Base-by-base conservation (phyloP, 176 grass and related monocot species). In the Ananas comosus region DNA sequence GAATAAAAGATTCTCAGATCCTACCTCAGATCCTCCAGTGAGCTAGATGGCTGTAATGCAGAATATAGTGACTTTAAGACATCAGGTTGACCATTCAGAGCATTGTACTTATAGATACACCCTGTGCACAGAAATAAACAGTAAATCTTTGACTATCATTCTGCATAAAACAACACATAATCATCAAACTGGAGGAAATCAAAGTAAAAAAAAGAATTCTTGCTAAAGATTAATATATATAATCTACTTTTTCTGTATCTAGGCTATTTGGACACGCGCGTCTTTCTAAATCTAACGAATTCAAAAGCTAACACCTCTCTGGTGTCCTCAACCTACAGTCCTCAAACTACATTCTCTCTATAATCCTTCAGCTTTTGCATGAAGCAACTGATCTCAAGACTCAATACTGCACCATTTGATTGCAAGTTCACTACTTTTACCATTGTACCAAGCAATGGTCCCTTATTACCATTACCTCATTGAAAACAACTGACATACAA, bases 21-120 rank as follows among this genome's bases (percentile, higher is more conserved):
- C 51, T 85, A 96, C 92, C 92, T 97, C 71, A 80, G 66, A 71
- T 89, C 93, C 65, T 92, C 89, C 53, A 72, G 78, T 53, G 86
- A 77, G 79, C 72, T 90, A 64, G 93, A 92, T 81, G 93, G 93
- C 58, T 83, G 93, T 24, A 97, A 74, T 72, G 93, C 93, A 83
- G 89, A 89, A 75, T 97, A 97, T 63, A 97, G 85, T 65, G 89
- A 92, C 11, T 74, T 88, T 67, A 97, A 79, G 22, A 97, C 81
- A 76, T 97, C 93, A 83, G 93, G 93, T 51, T 73, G 86, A 47
- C 82, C 82, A 77, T 90, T 76, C 82, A 97, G 81, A 66, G 84
- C 85, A 79, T 97, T 97, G 79, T 97, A 92, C 67, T 88, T 91
- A 66, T 92, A 86, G 58, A 97, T 92, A 66, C 86, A 82, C 72